Conservation (phyloP, 495 filamentous ascomycete species). For the Halenospora varia region DNA sequence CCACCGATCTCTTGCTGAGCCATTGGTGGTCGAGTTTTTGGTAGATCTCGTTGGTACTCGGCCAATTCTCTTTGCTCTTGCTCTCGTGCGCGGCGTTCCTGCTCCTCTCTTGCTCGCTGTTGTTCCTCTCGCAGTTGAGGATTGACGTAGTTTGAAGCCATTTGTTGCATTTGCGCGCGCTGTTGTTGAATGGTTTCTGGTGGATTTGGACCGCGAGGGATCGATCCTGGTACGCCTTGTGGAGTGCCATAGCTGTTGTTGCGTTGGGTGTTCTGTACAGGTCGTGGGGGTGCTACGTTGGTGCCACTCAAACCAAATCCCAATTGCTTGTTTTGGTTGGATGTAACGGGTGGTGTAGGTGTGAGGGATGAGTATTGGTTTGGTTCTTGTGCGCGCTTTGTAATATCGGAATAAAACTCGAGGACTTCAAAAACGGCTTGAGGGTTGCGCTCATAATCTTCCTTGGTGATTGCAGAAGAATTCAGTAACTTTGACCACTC, state of each 20-base stretch:
- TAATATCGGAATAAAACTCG: conserved; percentile 95
- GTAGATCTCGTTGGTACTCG: conserved; percentile 81
- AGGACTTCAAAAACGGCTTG: conserved; percentile 96
- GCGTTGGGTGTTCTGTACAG: conserved; percentile 50
- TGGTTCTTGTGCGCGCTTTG: conserved; percentile 79
- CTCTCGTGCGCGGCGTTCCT: conserved; percentile 44
- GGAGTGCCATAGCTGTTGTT: conserved; percentile 40
- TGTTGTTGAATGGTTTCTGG: conserved; percentile 39
- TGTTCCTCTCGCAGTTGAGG: conserved; percentile 35
- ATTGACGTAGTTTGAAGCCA: conserved; percentile 39
- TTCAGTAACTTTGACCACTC: conserved; percentile 97
- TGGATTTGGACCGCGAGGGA: conserved; percentile 36
- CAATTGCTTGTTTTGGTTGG: conserved; percentile 61
- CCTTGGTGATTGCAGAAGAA: conserved; percentile 92
- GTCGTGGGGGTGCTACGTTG: conserved; percentile 76
- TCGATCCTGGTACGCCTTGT: conserved; percentile 23
- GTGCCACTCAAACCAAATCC: conserved; percentile 56
- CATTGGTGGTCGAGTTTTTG: conserved; percentile 66
- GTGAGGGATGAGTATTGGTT: conserved; percentile 68
- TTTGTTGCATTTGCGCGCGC: conserved; percentile 40
- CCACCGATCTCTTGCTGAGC: conserved; percentile 88
- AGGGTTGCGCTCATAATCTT: conserved; percentile 97
- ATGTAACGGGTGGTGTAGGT: conserved; percentile 57
- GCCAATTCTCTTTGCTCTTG: conserved; percentile 72
- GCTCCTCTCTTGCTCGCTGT: conserved; percentile 30